A percentile compares a stretch with the other conserved stretches of the same genome.
These are phyloP conservation scores for Lepidium aucheri DNA, from an alignment of 345 rosid genomes.

Conservation along the genomic window DNA sequence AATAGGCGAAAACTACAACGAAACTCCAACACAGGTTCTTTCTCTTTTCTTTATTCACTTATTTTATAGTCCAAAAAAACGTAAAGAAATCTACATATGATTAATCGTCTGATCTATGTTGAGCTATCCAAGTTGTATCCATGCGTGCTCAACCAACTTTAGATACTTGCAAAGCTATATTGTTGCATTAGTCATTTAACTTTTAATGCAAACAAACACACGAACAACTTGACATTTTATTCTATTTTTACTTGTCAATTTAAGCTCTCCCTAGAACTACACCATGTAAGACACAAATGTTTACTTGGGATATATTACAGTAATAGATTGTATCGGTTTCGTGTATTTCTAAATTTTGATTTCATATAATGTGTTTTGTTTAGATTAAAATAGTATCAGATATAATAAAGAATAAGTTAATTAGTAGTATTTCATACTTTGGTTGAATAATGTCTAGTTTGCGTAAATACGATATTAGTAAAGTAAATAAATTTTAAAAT, in stretches of 20 bases:
- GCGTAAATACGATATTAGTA: too few relatives aligned
- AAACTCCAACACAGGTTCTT: slow-evolving; percentile 76
- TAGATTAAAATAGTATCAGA: too few relatives aligned
- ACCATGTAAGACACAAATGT: background rate
- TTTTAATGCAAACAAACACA: background rate
- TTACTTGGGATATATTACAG: background rate
- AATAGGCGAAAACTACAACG: slow-evolving; percentile 54
- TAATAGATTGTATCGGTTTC: too few relatives aligned
- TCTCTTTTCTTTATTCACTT: background rate
- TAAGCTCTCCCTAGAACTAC: background rate
- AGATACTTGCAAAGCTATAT: background rate
- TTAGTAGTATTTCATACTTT: too few relatives aligned
- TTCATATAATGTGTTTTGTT: too few relatives aligned
- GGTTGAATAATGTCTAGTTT: too few relatives aligned
- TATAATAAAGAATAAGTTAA: too few relatives aligned
- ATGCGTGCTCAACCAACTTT: background rate
- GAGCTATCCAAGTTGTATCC: slow-evolving; percentile 1
- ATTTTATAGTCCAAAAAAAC: background rate
- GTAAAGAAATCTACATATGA: background rate
- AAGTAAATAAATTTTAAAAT: too few relatives aligned
- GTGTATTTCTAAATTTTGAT: too few relatives aligned
- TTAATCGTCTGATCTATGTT: background rate
- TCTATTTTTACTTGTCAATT: background rate
- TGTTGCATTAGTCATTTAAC: background rate
- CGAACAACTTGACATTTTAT: background rate